Percentiles rank a stretch among this genome's conserved stretches.
Conservation (phyloP, 352 stramenopile species). For the Phytophthora pseudosyringae region DNA sequence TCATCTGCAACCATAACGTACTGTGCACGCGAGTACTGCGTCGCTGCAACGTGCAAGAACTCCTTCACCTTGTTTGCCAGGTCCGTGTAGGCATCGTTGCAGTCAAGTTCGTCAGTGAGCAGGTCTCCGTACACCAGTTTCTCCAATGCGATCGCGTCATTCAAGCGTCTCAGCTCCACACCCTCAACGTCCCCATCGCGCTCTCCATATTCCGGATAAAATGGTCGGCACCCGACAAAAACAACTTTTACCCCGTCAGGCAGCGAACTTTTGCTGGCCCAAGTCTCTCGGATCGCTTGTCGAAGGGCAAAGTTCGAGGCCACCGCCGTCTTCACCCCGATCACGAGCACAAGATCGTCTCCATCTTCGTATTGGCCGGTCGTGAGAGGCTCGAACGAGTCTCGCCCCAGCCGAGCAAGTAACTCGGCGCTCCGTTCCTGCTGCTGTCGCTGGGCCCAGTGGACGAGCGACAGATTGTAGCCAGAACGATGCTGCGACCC, state of each 20-base stretch:
- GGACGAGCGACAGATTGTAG: background rate
- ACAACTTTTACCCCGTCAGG: constrained; percentile 9
- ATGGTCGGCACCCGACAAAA: constrained; percentile 15
- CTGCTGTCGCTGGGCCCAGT: background rate
- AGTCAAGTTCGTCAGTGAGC: constrained; percentile 50
- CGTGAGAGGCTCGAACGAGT: background rate
- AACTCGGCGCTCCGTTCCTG: background rate
- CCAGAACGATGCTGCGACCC: background rate
- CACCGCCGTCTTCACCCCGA: constrained; percentile 50
- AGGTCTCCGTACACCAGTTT: constrained; percentile 36
- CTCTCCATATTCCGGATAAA: background rate
- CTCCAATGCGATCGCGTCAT: constrained; percentile 15
- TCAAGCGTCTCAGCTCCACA: background rate
- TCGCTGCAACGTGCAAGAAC: constrained; percentile 47
- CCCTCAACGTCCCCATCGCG: background rate
- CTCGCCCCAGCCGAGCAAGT: background rate
- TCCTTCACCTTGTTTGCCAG: constrained; percentile 57
- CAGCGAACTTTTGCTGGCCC: constrained; percentile 21
- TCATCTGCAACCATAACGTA: constrained; percentile 72
- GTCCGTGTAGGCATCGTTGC: constrained; percentile 49
- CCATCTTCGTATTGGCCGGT: background rate
- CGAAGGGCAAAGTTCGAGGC: constrained; percentile 27
- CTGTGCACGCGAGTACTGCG: background rate
- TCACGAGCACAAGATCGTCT: constrained; percentile 22
- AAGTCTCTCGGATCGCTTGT: constrained; percentile 46